Evolutionary conservation across 768 basidiomycete genomes (phyloP), one percentile per base, ranked within the genome.

Genomic region (Goffeauzyma gilvescens): DNA sequence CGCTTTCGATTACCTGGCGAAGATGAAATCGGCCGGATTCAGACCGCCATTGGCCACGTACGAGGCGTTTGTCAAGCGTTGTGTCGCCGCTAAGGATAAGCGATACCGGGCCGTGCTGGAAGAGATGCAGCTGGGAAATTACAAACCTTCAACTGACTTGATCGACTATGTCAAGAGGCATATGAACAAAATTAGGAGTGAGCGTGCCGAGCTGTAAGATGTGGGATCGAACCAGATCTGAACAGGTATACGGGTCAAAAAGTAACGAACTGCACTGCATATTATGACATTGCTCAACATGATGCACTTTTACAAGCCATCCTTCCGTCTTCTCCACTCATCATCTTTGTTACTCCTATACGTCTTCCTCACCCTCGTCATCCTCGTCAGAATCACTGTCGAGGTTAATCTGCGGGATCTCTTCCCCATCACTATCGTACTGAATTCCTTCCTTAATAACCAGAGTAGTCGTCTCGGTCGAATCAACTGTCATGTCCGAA

Each of bases 1-100:
- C 48, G 81, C 83, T 0, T 87, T 87, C 65, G 77, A 75, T 56
- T 85, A 82, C 62, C 70, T 90, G 24, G 83, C 86, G 58, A 79
- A 81, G 66, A 82, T 84, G 79, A 86, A 87, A 60, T 63, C 68
- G 0, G 70, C 69, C 26, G 67, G 67, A 7, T 66, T 74, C 52
- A 53, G 66, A n/a, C 81, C 84, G 1, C 43, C 49, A 1, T 36
- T 40, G 20, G 53, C 55, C 1, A 62, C 78, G 23, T 87, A 87
- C 62, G 68, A 72, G 25, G 65, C 66, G 1, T 64, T 87, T 44
- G 63, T 77, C 32, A 66, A 67, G 34, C 76, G 69, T 52, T 84
- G 80, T 52, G 57, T 74, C 12, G 48, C 55, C 14, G 60, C 62
- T 15, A 67, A 67, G 46, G 85, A 89, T 57, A 51, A 68, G 13